These are phyloP conservation scores for Echinochloa phyllopogon DNA, from an alignment of 176 grass and related monocot genomes.

Conservation along the genomic window DNA sequence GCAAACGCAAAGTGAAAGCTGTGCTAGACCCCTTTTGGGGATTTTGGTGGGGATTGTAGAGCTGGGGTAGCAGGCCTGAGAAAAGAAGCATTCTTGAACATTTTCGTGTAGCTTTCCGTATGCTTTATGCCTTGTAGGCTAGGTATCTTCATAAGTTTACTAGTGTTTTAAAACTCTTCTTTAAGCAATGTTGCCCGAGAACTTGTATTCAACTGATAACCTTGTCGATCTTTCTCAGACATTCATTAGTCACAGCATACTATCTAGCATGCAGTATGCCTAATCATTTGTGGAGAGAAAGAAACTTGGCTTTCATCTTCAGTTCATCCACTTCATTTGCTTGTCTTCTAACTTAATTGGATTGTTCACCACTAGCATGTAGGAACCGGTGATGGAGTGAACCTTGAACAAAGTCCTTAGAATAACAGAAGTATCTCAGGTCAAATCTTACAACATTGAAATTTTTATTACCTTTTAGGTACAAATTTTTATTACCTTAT, in stretches of 20 bases:
- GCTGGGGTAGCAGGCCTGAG: not conserved
- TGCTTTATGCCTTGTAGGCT: not conserved
- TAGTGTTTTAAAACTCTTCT: not conserved
- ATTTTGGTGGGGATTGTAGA: not conserved
- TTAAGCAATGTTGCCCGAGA: not conserved
- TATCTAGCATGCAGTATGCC: not conserved
- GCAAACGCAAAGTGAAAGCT: slow-evolving; percentile 33
- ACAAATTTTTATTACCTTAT: not conserved
- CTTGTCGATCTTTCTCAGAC: slow-evolving; percentile 21
- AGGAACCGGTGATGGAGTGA: no score
- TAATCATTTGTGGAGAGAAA: not conserved
- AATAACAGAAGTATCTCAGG: not conserved
- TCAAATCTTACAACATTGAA: not conserved
- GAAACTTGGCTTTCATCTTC: not conserved
- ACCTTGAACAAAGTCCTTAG: not conserved
- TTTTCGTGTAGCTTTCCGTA: slow-evolving; percentile 13
- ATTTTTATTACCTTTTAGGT: slow-evolving; percentile 7
- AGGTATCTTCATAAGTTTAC: slow-evolving; percentile 6
- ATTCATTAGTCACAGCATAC: slow-evolving; percentile 4
- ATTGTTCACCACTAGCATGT: not conserved
- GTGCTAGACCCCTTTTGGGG: slow-evolving; percentile 8
- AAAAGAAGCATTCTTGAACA: not conserved
- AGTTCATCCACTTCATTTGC: not conserved
- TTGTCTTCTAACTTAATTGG: not conserved
- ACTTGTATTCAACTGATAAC: not conserved